Base-by-base conservation (phyloP, 2,329 filamentous ascomycete genomes). In the Talaromyces sp. region DNA sequence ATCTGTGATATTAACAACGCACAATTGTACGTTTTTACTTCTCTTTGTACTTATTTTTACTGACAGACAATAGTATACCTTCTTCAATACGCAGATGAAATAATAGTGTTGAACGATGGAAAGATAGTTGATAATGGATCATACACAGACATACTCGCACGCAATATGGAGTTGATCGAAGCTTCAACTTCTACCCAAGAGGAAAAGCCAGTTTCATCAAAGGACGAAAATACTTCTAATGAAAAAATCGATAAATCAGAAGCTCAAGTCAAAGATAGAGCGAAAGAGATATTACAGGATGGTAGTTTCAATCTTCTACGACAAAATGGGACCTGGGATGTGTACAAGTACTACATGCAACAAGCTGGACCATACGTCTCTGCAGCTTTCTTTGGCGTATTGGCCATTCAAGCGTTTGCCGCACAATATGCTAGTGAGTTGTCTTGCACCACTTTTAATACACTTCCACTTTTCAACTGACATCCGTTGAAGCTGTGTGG, bases 41-140 rank as follows among this genome's bases (percentile, higher is more conserved):
- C 74, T 55, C 73, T 73, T 63, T 78, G 77, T 32, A 72, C 75
- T 55, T 70, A 72, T 19, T 67, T 81, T 27, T 80, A 78, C 64
- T 78, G 78, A 59, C 38, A 32, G 26, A n/a, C 29, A 14, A n/a
- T 50, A 59, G 58, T 59, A 27, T 19, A 50, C 21, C 35, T 59
- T 54, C 58, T 59, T 7, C 71, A 75, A 5, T 76, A 73, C 59
- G 70, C 73, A 6, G 78, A 81, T 63, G 69, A 77, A 27, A 76
- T 80, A 49, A 64, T 80, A 27, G 73, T 72, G 9, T 38, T 59
- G 41, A 46, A 52, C 35, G 52, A 59, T 31, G 58, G 58, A 21
- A 49, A 38, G 38, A 29, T 55, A 13, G 38, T 19, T 55, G 58
- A 59, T 55, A 24, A 29, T 17, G 58, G 58, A 26, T 59, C 58